Conservation (phyloP, 345 rosid species). For the Populus pruinosa region DNA sequence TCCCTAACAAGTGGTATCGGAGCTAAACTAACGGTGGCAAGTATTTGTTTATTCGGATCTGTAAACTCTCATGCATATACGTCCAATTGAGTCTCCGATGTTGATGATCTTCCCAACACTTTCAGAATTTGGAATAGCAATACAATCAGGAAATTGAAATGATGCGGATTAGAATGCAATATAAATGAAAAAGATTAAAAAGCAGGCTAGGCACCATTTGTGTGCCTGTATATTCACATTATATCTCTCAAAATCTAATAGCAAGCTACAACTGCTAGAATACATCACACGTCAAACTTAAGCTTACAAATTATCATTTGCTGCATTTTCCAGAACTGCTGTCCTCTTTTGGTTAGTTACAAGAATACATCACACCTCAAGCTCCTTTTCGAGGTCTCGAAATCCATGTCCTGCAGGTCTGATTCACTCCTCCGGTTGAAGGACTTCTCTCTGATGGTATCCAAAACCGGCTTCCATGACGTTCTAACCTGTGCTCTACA, state of each 20-base stretch:
- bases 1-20: too few relatives aligned
- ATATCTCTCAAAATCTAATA: background rate
- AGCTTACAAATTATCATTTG: too few relatives aligned
- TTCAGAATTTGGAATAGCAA: background rate
- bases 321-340: background rate
- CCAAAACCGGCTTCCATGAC: conserved; percentile 47
- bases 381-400: background rate
- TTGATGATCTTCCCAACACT: background rate
- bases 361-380: background rate
- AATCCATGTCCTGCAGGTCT: conserved; percentile 23
- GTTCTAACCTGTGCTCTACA: background rate
- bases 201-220: background rate
- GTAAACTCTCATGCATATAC: too few relatives aligned
- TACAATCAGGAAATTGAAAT: background rate
- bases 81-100: too few relatives aligned
- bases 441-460: conserved; percentile 43
- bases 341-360: background rate
- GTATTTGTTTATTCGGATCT: too few relatives aligned
- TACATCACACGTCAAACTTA: too few relatives aligned
- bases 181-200: background rate
- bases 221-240: background rate
- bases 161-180: background rate
- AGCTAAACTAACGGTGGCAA: too few relatives aligned
- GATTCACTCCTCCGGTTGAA: conserved; percentile 45
- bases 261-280: background rate